Percentiles rank a stretch among this genome's conserved stretches.
Evolutionary conservation across 208 protist genomes (phyloP).

Genomic region (Crithidia expoeki): DNA sequence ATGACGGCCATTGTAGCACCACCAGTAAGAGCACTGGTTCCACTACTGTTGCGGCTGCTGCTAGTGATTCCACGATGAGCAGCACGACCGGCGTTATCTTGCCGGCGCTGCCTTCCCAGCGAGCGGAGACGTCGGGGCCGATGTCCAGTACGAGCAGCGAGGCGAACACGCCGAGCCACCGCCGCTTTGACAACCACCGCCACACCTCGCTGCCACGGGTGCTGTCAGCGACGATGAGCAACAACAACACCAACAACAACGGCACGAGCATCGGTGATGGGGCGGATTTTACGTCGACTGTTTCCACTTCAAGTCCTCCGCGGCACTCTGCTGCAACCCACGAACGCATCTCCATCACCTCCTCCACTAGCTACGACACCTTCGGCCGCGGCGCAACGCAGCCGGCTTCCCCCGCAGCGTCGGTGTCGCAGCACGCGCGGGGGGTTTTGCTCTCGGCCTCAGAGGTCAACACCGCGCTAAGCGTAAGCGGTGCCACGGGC

Average conservation of each 20-base stretch:
- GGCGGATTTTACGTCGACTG: not conserved
- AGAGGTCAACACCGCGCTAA: not conserved
- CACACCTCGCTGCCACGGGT: constrained; percentile 16
- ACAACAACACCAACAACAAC: no score
- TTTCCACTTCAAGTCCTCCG: not conserved
- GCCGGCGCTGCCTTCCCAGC: not conserved
- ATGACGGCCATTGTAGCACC: not conserved
- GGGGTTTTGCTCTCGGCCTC: not conserved
- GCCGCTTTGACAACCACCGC: constrained; percentile 9
- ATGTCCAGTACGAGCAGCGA: not conserved
- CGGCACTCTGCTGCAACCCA: not conserved
- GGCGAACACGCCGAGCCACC: constrained; percentile 10
- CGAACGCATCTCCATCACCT: not conserved
- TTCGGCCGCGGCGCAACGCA: not conserved
- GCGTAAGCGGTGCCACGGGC: not conserved
- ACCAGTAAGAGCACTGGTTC: no score
- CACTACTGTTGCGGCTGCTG: not conserved
- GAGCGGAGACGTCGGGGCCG: constrained; percentile 1
- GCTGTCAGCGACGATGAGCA: not conserved
- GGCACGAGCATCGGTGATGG: not conserved
- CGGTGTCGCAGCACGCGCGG: not conserved
- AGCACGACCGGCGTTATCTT: not conserved
- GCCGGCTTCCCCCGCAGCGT: constrained; percentile 2
- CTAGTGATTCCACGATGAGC: not conserved
- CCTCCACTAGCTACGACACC: not conserved